Evolutionary conservation across 177 flowering plant genomes (phyloP).

Genomic region (Telopea speciosissima): DNA sequence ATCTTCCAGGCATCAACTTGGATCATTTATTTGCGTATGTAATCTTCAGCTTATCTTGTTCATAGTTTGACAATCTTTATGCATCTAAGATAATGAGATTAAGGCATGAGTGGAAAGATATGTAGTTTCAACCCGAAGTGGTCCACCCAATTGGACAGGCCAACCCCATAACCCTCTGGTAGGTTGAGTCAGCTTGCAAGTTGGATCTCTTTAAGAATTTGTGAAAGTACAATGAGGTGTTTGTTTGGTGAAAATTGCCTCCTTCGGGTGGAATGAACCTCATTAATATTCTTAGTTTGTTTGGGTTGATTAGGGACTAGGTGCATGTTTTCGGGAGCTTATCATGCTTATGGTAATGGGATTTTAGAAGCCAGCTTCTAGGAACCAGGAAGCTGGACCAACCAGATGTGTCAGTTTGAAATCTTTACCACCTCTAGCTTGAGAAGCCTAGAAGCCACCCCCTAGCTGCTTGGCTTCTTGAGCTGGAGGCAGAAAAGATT

Average conservation of each 20-base stretch:
- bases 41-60: slow-evolving; percentile 13
- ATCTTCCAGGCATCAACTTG: slow-evolving; percentile 83
- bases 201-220: background rate
- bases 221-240: background rate
- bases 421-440: no score
- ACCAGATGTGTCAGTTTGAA: no score
- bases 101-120: background rate
- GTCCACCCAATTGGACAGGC: background rate
- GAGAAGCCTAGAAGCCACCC: no score
- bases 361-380: no score
- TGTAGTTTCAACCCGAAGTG: background rate
- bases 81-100: background rate
- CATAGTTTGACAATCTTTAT: slow-evolving; percentile 1
- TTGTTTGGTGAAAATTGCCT: background rate
- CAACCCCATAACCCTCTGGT: background rate
- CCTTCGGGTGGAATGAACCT: background rate
- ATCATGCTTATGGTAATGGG: no score
- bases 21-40: slow-evolving; percentile 87
- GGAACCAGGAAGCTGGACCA: no score
- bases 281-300: background rate
- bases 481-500: no score
- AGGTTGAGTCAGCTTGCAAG: background rate
- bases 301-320: background rate
- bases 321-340: background rate
- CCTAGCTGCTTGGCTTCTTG: no score